Base-by-base conservation (phyloP, 495 filamentous ascomycete species). In the Filosporella fistucella region DNA sequence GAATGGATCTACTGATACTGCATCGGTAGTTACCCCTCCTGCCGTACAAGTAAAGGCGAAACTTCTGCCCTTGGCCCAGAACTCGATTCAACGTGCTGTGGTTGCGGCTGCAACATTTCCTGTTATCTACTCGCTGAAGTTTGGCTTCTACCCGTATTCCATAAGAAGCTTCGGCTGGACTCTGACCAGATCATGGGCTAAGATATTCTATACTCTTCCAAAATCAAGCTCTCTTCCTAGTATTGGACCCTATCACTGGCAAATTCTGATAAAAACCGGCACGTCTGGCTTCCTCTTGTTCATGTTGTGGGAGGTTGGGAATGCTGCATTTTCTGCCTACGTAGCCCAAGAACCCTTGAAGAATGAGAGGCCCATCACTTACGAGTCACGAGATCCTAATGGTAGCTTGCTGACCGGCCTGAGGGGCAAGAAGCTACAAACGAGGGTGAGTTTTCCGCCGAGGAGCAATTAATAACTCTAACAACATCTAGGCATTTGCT, bases 331-430 rank as follows among this genome's bases (percentile, higher is more conserved):
- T 64, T 81, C 81, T 21, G 59, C 82, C 24, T 89, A 88, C 65
- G 75, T 96, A 51, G 76, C 80, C 18, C 80, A 85, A 61, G 81
- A 85, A 53, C 93, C 94, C 6, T 60, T 95, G 34, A 94, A 93
- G 63, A 81, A 84, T 49, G 82, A 74, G 2, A 81, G 86, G 55
- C 89, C 90, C n/a, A 72, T 98, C 18, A 94, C 89, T 1, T 70
- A 75, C 10, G 85, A 89, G 45, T 86, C 88, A 4, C 86, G 81
- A 53, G 94, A 97, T 67, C 90, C 93, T 1, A 98, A 94, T 55
- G 91, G 89, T 28, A 95, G 84, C 57, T 69, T 98, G 32, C 61
- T 97, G 36, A 87, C 80, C 44, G 93, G 93, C 1, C 65, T 98
- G 37, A 89, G 82, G 52, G 78, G 84, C 16, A 90, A 78, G 62